phyloP scores from a whole-genome alignment of 345 rosid genomes.

The Dipteronia dyeriana region DNA sequence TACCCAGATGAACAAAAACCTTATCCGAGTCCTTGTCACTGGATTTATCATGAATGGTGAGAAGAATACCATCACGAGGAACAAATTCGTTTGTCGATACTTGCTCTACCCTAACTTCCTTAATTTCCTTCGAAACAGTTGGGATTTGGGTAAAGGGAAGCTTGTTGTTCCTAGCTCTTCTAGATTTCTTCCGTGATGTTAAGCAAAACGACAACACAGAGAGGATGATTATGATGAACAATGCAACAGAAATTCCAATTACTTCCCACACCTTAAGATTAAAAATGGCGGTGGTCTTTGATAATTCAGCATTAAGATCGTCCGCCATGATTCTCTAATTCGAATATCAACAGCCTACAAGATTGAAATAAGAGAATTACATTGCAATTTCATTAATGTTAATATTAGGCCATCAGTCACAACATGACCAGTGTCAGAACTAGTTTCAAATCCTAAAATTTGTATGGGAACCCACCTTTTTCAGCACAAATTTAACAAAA shows the following conservation, averaged over 20 bases:
- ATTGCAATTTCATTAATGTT: slow-evolving; percentile 5
- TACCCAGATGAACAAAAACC: slow-evolving; percentile 78
- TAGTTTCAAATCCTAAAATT: slow-evolving; percentile 4
- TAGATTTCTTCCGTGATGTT: slow-evolving; percentile 69
- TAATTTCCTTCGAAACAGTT: slow-evolving; percentile 83
- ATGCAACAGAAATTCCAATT: slow-evolving; percentile 69
- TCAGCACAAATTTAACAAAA: slow-evolving; percentile 2
- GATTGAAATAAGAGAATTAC: slow-evolving; percentile 22
- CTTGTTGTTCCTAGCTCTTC: slow-evolving; percentile 49
- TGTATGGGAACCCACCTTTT: not conserved
- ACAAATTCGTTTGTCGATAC: slow-evolving; percentile 59
- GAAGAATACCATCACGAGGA: slow-evolving; percentile 70
- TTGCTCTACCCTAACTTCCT: slow-evolving; percentile 89
- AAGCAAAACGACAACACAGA: slow-evolving; percentile 68
- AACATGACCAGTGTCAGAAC: not conserved
- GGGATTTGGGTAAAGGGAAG: slow-evolving; percentile 72
- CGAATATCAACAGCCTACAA: slow-evolving; percentile 36
- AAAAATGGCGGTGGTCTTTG: slow-evolving; percentile 63
- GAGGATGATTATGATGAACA: slow-evolving; percentile 73
- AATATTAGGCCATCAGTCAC: not conserved
- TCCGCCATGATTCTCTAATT: slow-evolving; percentile 49
- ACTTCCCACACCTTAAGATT: slow-evolving; percentile 89
- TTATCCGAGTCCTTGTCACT: slow-evolving; percentile 73
- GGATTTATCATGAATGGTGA: slow-evolving; percentile 67
- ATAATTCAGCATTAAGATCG: slow-evolving; percentile 67